Evolutionary conservation across 1,284 basidiomycete species (phyloP), one percentile per base, ranked within the genome.

Genomic region (Cryptococcus sp.): DNA sequence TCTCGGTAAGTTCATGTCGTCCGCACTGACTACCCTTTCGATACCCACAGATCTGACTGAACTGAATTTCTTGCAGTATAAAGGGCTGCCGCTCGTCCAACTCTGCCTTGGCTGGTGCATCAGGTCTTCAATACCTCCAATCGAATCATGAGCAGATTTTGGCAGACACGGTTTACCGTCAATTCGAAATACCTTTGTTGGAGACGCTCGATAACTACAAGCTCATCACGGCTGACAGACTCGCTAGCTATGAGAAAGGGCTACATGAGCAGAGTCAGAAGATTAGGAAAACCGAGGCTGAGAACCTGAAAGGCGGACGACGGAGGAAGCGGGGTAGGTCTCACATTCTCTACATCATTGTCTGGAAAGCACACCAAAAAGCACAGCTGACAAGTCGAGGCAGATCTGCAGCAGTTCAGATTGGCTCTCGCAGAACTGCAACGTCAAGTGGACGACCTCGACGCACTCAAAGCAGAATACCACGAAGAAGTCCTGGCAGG

Each of bases 61-160:
- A 17, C n/a, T 19, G 15, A 44, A 17, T 11, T 48, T 13, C 13
- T 25, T 13, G 1, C 56, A 75, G 75, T 26, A 68, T 77, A 19
- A 77, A 77, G 61, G 75, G 76, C 1, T 77, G 76, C 48, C 62
- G 73, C 6, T 59, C 67, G 6, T 68, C 74, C 15, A 74, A 76
- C 46, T 69, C 72, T 46, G 71, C 65, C 6, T 86, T 93, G 71
- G 90, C 89, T 5, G 75, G 74, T 37, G 86, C 89, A n/a, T 87
- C 89, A 17, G 93, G 93, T 2, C 80, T 96, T 51, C 92, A 96
- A 76, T 91, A 93, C 76, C 84, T 97, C 64, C 88, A 95, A 70
- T 87, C 89, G 54, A 95, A 95, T 76, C 91, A 95, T 69, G 92
- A 90, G 83, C 91, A 93, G 75, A 85, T 96, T 54, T 80, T 96